Evolutionary conservation across 164 flowering plant species (phyloP).

Genomic region (Echeveria elegans): DNA sequence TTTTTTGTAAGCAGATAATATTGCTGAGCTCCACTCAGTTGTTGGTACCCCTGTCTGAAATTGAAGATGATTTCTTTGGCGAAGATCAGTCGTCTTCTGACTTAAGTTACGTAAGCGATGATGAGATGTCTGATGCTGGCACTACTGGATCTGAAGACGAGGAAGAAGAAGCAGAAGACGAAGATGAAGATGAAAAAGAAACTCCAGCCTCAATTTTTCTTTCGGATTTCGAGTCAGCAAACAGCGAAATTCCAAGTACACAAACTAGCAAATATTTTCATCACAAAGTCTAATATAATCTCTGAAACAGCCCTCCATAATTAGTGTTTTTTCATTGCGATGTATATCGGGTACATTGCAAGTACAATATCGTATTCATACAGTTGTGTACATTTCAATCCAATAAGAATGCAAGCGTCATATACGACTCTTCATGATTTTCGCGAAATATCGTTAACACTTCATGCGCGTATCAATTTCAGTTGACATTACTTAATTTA

Average conservation of each 20-base stretch:
- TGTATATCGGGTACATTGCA: too few relatives aligned
- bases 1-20: background rate
- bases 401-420: too few relatives aligned
- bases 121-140: background rate
- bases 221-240: background rate
- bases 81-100: background rate
- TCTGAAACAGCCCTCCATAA: too few relatives aligned
- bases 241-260: background rate
- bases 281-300: too few relatives aligned
- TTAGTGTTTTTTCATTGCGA: too few relatives aligned
- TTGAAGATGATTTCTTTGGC: background rate
- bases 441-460: too few relatives aligned
- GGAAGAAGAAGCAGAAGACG: background rate
- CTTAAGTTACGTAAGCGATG: background rate
- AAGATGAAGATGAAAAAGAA: background rate
- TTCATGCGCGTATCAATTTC: too few relatives aligned
- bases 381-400: too few relatives aligned
- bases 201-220: background rate
- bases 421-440: too few relatives aligned
- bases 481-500: too few relatives aligned
- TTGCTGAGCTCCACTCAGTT: slow-evolving; percentile 3
- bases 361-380: too few relatives aligned
- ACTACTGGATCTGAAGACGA: background rate
- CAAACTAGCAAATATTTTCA: too few relatives aligned
- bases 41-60: background rate